Conservation (phyloP, 2,329 filamentous ascomycete species). For the Ophiocordyceps polyrhachis-furcata region DNA sequence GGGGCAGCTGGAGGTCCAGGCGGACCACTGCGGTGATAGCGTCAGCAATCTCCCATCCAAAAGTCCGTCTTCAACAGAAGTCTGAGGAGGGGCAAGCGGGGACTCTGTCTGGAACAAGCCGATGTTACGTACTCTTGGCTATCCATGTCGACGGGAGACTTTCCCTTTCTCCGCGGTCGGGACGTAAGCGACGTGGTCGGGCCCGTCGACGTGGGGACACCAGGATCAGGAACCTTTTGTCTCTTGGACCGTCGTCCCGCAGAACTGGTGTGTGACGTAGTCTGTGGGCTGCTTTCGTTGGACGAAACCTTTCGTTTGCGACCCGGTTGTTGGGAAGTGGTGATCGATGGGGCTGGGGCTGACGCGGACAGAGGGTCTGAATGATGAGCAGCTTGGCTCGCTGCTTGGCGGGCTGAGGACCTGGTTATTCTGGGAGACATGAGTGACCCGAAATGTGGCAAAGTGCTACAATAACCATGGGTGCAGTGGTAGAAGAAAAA, state of each 20-base stretch:
- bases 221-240: conserved; percentile 41
- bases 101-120: neutral
- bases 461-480: conserved; percentile 10
- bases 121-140: conserved; percentile 40
- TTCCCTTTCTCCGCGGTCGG: conserved; percentile 39
- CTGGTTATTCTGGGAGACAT: conserved; percentile 96
- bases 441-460: conserved; percentile 31
- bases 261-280: conserved; percentile 9
- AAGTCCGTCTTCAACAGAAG: neutral
- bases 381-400: conserved; percentile 34
- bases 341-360: conserved; percentile 14
- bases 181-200: conserved; percentile 13
- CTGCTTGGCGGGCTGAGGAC: conserved; percentile 81
- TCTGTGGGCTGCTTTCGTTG: conserved; percentile 28
- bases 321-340: conserved; percentile 23
- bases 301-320: conserved; percentile 61
- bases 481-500: conserved; percentile 5
- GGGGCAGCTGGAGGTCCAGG: conserved; percentile 42
- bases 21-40: conserved; percentile 5
- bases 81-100: neutral
- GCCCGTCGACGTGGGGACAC: conserved; percentile 15
- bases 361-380: conserved; percentile 18
- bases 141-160: conserved; percentile 49
- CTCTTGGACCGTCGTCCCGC: conserved; percentile 49
- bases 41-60: conserved; percentile 3